These are phyloP conservation scores for Chamaecrista fasciculata DNA, from an alignment of 306 rosid genomes.

Conservation along the genomic window DNA sequence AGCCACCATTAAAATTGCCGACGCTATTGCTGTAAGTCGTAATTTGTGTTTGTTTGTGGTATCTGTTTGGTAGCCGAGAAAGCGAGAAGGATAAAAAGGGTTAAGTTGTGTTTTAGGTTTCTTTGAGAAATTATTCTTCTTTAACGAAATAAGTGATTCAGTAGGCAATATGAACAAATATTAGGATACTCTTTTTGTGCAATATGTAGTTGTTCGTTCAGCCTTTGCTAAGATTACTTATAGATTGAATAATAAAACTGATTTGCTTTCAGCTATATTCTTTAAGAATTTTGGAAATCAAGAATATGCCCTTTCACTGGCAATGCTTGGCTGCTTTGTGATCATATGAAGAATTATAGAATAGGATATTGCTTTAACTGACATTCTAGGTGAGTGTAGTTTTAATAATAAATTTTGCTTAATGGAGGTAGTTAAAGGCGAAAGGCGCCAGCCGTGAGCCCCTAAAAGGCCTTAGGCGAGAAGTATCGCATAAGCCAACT, in stretches of 20 bases:
- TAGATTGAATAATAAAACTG: neutral
- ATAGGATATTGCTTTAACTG: too few relatives aligned
- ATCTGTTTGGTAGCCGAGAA: neutral
- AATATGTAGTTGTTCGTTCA: neutral
- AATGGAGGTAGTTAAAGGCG: too few relatives aligned
- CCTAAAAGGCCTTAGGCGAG: too few relatives aligned
- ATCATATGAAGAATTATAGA: neutral
- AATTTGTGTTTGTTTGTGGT: neutral
- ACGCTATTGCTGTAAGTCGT: constrained; percentile 61
- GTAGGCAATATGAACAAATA: neutral
- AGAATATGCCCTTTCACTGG: neutral
- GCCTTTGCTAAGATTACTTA: neutral
- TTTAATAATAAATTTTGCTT: too few relatives aligned
- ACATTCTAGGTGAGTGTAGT: too few relatives aligned
- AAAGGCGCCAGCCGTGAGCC: too few relatives aligned
- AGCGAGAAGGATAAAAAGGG: neutral
- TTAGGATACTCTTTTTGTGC: neutral
- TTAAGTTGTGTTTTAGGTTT: neutral
- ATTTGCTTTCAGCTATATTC: neutral
- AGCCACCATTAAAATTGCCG: constrained; percentile 86
- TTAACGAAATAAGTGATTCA: neutral
- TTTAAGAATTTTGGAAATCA: neutral
- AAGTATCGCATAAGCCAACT: too few relatives aligned
- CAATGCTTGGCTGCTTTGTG: neutral
- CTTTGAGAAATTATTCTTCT: neutral